Evolutionary conservation across 2,329 filamentous ascomycete species (phyloP), one percentile per base, ranked within the genome.

Genomic region (Pseudogymnoascus sp.): DNA sequence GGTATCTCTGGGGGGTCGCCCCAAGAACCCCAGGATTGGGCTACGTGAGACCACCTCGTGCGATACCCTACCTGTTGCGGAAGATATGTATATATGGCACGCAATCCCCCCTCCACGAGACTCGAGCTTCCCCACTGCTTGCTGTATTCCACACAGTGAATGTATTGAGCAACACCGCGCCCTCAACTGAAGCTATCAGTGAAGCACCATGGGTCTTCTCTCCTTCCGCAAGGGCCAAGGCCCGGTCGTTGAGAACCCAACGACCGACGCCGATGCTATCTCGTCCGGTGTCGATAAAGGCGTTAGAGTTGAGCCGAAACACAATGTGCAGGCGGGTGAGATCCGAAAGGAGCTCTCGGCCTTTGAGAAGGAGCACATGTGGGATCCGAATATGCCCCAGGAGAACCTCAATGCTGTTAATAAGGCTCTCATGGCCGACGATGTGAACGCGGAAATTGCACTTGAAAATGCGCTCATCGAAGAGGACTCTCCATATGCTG

Each of bases 401-500:
- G 63, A 62, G 12, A 64, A 66, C 16, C 44, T 68, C 21, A 66
- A 70, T 44, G 64, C 65, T 23, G 42, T 69, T 4, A 60, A 65
- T 16, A 63, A 66, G n/a, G 67, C 65, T 5, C 53, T 64, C 14
- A n/a, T 66, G 18, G 66, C 63, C 4, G 67, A 67, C 33, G 70
- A 73, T 44, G 59, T 67, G 2, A 72, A 75, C 50, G 71, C 73
- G 18, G 72, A 75, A 47, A 70, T 73, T 50, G 73, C 72, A 35
- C 67, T 75, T 5, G 72, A 73, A 25, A 72, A 75, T n/a, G 73
- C 70, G 3, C 76, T 78, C 35, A 78, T 80, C 5, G 73, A 76
- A 31, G 82, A 85, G 64, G 77, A 86, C 70, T 88, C 85, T 2
- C 86, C 85, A 0, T 89, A 88, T 69, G 81, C 85, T 28, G 85